These are phyloP conservation scores for Solanum chacoense DNA, from an alignment of 305 asterid genomes.

Conservation along the genomic window DNA sequence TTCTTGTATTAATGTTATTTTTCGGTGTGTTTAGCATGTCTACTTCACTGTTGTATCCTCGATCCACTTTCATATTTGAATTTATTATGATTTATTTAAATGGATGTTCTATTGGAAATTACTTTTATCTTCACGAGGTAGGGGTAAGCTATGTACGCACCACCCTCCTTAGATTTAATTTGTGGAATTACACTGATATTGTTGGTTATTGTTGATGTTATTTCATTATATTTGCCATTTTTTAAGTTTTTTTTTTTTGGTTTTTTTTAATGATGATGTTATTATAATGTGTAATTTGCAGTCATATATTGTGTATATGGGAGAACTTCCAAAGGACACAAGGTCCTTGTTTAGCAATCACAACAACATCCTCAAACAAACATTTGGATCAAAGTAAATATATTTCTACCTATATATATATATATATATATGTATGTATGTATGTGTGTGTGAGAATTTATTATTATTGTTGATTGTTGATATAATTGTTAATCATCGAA, in stretches of 20 bases:
- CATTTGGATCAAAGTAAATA: conserved; percentile 30
- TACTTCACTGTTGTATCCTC: background rate
- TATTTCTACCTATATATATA: background rate
- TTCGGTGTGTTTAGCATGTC: background rate
- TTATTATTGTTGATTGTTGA: background rate
- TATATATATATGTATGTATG: no score
- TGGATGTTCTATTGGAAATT: background rate
- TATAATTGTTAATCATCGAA: background rate
- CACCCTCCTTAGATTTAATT: rapidly evolving
- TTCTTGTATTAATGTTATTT: background rate
- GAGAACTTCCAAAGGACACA: conserved; percentile 14
- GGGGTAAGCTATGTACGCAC: background rate
- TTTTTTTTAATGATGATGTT: background rate
- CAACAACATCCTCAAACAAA: conserved; percentile 13
- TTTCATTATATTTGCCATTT: background rate
- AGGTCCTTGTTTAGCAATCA: conserved; percentile 5
- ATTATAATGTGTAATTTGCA: background rate
- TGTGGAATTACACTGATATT: background rate
- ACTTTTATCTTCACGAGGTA: background rate
- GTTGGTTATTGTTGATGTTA: background rate
- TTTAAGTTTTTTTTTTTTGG: background rate
- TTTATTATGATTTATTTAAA: background rate
- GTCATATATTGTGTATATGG: conserved; percentile 36
- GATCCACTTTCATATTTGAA: background rate
- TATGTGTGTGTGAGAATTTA: background rate